These are phyloP conservation scores for Bocquillonia castaneifolia DNA, from an alignment of 441 rosid species.

Conservation along the genomic window DNA sequence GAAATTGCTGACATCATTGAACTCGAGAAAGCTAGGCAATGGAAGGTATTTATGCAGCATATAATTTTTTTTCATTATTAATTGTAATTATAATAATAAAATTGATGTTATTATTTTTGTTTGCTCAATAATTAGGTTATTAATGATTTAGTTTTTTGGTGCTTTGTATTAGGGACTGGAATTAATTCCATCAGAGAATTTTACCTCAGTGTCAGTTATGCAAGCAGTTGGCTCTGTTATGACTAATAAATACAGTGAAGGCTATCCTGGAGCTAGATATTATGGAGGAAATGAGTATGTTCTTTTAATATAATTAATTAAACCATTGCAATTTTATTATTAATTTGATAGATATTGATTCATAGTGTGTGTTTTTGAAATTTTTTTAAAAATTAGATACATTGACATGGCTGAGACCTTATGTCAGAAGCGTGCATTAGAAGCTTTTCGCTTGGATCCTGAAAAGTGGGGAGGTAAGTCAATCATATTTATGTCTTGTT, in stretches of 20 bases:
- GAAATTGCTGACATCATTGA: slow-evolving; percentile 84
- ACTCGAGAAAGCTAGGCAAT: slow-evolving; percentile 90
- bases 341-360: too few relatives aligned
- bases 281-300: slow-evolving; percentile 95
- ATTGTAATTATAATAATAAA: background rate
- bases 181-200: slow-evolving; percentile 90
- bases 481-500: too few relatives aligned
- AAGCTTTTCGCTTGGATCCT: slow-evolving; percentile 81
- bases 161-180: slow-evolving; percentile 60
- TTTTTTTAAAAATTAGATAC: slow-evolving; percentile 47
- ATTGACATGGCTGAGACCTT: slow-evolving; percentile 92
- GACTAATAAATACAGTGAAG: slow-evolving; percentile 96
- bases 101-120: background rate
- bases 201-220: slow-evolving; percentile 86
- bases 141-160: slow-evolving; percentile 14
- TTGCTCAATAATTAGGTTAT: background rate
- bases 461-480: slow-evolving; percentile 91
- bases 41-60: slow-evolving; percentile 84
- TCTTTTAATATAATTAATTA: background rate
- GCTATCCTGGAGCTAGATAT: slow-evolving; percentile 94
- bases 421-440: slow-evolving; percentile 89
- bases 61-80: background rate
- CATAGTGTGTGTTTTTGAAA: too few relatives aligned
- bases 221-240: slow-evolving; percentile 94
- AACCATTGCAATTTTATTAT: too few relatives aligned